Conservation (phyloP, 805 yeast genomes). For the Jamesozyma spencerorum region DNA sequence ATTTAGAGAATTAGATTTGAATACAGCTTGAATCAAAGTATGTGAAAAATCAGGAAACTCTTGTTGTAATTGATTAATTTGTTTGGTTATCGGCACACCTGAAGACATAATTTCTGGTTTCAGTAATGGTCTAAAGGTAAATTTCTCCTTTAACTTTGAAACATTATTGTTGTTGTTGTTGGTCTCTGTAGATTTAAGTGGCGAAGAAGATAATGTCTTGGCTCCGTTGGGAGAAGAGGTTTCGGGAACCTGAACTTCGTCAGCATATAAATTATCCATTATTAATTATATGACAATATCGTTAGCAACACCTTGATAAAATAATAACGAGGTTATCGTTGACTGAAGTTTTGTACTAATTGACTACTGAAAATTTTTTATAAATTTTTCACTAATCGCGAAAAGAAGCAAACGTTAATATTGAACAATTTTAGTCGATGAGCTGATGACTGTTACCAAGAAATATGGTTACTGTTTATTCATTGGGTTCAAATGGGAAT, state of each 20-base stretch:
- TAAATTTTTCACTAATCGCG: too few species aligned
- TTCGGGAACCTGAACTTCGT: conserved; percentile 41
- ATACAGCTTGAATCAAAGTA: conserved; percentile 32
- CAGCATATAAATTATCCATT: conserved; percentile 5
- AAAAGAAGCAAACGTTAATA: conserved; percentile 5
- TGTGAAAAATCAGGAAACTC: conserved; percentile 30
- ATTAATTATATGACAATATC: too few species aligned
- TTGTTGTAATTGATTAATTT: conserved; percentile 10
- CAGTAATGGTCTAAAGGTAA: conserved; percentile 31
- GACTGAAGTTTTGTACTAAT: too few species aligned
- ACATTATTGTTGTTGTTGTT: background rate
- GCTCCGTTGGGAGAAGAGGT: conserved; percentile 34
- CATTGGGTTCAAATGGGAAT: conserved; percentile 81
- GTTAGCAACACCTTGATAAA: too few species aligned
- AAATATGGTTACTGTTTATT: conserved; percentile 21
- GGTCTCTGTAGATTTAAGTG: conserved; percentile 12
- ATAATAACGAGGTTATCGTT: too few species aligned
- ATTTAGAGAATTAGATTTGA: conserved; percentile 32
- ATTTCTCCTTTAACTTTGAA: conserved; percentile 33
- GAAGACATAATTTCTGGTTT: background rate
- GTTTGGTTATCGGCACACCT: conserved; percentile 2
- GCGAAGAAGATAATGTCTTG: conserved; percentile 24
- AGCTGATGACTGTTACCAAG: too few species aligned
- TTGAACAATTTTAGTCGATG: background rate
- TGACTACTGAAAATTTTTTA: too few species aligned